Evolutionary conservation across 768 basidiomycete genomes (phyloP).

Genomic region (Mrakia gelida): DNA sequence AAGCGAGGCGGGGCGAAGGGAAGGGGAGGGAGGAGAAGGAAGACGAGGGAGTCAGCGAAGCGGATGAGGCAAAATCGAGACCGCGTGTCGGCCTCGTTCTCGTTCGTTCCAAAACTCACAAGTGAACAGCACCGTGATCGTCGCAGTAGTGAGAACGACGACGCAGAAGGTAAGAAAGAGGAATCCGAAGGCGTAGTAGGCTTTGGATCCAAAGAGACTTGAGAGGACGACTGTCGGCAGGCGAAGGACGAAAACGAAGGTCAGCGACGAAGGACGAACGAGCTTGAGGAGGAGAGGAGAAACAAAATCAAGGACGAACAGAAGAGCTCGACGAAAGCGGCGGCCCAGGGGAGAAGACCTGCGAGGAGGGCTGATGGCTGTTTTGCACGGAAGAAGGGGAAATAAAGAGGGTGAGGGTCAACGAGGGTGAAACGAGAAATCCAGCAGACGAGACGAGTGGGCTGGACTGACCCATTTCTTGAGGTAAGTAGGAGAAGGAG

Average conservation of each 20-base stretch:
- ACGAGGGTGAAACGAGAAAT: background rate
- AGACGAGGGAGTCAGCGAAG: background rate
- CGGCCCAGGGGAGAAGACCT: conserved; percentile 88
- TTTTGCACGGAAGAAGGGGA: conserved; percentile 32
- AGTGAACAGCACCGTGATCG: conserved; percentile 64
- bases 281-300: background rate
- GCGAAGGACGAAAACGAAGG: background rate
- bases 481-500: conserved; percentile 78
- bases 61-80: background rate
- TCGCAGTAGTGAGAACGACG: conserved; percentile 80
- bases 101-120: conserved; percentile 34
- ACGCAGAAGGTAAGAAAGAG: conserved; percentile 78
- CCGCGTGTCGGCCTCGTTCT: too few species aligned
- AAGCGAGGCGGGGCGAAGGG: background rate
- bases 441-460: too few species aligned
- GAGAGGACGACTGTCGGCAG: conserved; percentile 21
- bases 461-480: conserved; percentile 61
- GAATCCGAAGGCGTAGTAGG: conserved; percentile 96
- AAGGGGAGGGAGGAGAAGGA: background rate
- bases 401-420: background rate
- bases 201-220: conserved; percentile 50
- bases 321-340: conserved; percentile 91
- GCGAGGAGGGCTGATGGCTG: conserved; percentile 71
- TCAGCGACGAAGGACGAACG: background rate
- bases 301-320: conserved; percentile 40